Evolutionary conservation across 345 rosid genomes (phyloP).

Genomic region (Gossypium thurberi): DNA sequence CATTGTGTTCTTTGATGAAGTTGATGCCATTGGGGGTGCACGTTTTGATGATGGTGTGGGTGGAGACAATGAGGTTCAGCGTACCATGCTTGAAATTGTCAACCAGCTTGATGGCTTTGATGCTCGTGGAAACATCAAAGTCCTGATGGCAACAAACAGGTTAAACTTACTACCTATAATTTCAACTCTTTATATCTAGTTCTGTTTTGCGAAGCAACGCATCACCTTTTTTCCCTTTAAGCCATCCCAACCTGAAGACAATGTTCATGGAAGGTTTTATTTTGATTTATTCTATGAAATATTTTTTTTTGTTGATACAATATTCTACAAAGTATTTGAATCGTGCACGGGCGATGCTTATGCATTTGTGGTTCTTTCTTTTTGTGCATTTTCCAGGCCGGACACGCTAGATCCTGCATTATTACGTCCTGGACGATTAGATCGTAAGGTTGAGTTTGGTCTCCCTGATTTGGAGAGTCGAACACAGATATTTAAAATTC

Average conservation of each 20-base stretch:
- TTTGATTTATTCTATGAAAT: not conserved
- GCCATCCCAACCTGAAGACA: not conserved
- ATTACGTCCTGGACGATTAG: constrained; percentile 59
- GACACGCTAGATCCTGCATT: constrained; percentile 68
- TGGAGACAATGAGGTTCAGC: constrained; percentile 81
- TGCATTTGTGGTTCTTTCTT: not conserved
- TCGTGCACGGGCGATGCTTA: not conserved
- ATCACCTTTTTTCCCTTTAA: not conserved
- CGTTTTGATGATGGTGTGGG: constrained; percentile 88
- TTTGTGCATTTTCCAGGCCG: constrained; percentile 33
- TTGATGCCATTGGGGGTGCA: constrained; percentile 89
- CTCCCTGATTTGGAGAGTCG: constrained; percentile 83
- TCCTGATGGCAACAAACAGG: constrained; percentile 98
- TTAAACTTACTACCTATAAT: constrained; percentile 5
- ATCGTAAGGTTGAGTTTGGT: constrained; percentile 70
- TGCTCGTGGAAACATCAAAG: constrained; percentile 59
- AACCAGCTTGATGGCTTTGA: constrained; percentile 86
- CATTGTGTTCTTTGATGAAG: constrained; percentile 79
- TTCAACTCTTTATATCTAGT: not conserved
- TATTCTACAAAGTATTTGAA: too few relatives aligned
- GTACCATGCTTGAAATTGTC: constrained; percentile 84
- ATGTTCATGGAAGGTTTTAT: not conserved
- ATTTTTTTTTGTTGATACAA: too few relatives aligned
- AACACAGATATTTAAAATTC: constrained; percentile 88
- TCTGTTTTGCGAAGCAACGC: not conserved